phyloP scores from a whole-genome alignment of 148 eudicot species.

The Spergularia marina region DNA sequence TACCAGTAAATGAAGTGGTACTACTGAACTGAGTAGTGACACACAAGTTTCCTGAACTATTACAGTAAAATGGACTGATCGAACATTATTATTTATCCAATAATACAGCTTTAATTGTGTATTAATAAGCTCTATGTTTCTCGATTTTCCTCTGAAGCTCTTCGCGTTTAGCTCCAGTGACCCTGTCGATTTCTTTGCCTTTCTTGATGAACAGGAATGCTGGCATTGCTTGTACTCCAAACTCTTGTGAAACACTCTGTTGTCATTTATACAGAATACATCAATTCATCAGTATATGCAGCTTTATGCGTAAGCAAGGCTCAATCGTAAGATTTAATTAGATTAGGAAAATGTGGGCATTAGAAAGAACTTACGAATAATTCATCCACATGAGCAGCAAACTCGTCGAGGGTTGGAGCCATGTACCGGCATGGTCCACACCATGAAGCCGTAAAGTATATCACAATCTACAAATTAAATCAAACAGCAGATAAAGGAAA shows the following conservation, averaged over 20 bases:
- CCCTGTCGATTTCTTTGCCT: constrained; percentile 38
- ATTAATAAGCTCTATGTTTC: constrained; percentile 26
- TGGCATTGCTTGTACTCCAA: constrained; percentile 38
- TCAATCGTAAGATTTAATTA: too few relatives aligned
- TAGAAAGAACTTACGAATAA: constrained; percentile 37
- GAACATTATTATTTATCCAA: background rate
- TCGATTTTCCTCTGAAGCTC: constrained; percentile 47
- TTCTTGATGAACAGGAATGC: constrained; percentile 36
- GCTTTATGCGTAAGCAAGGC: too few relatives aligned
- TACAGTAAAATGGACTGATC: background rate
- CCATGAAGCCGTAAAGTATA: constrained; percentile 77
- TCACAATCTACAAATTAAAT: constrained; percentile 18
- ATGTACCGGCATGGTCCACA: constrained; percentile 63
- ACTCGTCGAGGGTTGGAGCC: constrained; percentile 50
- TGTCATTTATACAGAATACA: too few relatives aligned
- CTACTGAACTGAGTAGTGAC: too few relatives aligned
- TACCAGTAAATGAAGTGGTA: too few relatives aligned
- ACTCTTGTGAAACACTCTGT: constrained; percentile 42
- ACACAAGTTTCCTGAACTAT: background rate
- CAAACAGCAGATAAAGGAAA: too few relatives aligned
- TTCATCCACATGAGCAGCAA: constrained; percentile 71
- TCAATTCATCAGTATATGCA: too few relatives aligned
- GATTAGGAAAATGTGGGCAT: background rate
- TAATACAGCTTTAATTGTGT: background rate
- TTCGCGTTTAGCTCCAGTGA: constrained; percentile 39